Evolutionary conservation across 2,329 filamentous ascomycete species (phyloP).

Genomic region (Colletotrichum cordylinicola): DNA sequence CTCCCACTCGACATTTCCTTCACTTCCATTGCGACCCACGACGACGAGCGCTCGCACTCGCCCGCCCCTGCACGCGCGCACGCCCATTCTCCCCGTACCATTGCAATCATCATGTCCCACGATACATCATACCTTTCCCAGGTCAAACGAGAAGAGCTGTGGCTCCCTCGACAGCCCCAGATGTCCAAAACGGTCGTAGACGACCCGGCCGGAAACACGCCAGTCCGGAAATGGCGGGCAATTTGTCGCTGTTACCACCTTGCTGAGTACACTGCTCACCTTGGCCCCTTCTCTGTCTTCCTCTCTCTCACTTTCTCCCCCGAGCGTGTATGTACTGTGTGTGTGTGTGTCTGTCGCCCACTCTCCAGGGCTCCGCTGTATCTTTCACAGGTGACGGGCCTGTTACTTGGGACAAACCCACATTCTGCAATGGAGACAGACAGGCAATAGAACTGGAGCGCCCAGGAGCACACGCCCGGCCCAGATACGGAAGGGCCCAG

Average conservation of each 20-base stretch:
- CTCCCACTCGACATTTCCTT: not conserved
- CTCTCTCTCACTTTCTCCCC: too few relatives aligned
- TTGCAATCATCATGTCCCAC: not conserved
- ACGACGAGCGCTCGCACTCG: not conserved
- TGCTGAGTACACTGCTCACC: not conserved
- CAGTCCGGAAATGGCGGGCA: conserved; percentile 9
- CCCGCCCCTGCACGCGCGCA: not conserved
- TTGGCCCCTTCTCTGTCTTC: too few relatives aligned
- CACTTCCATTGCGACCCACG: not conserved
- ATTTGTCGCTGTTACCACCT: conserved; percentile 8
- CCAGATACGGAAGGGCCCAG: not conserved
- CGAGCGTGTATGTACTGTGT: too few relatives aligned
- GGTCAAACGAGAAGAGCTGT: not conserved
- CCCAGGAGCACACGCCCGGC: not conserved
- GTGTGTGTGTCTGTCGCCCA: not conserved
- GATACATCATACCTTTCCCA: not conserved
- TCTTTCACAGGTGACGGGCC: not conserved
- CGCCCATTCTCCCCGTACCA: too few relatives aligned
- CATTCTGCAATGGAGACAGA: not conserved
- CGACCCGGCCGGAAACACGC: not conserved
- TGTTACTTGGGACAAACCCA: not conserved
- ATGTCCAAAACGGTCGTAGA: not conserved
- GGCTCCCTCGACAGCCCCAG: not conserved
- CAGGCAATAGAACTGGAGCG: not conserved
- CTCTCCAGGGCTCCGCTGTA: not conserved